Percentiles rank a stretch among this genome's conserved stretches.
These are phyloP conservation scores for Avena eriantha DNA, from an alignment of 176 grass and related monocot species.

Conservation along the genomic window DNA sequence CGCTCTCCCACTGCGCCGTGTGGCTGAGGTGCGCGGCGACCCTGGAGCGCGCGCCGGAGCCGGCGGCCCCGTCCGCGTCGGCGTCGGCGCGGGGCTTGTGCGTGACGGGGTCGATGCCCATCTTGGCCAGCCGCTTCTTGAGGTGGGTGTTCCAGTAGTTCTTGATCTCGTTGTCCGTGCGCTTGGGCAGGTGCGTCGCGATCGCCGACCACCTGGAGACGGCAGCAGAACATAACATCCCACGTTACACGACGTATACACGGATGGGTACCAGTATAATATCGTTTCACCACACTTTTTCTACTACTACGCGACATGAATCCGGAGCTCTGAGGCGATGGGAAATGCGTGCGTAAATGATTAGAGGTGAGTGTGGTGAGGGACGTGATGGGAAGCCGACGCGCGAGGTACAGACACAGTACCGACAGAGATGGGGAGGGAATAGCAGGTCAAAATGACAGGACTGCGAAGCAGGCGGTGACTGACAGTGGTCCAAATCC, in stretches of 20 bases:
- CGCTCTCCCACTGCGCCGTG: conserved; percentile 89
- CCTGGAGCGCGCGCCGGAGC: conserved; percentile 32
- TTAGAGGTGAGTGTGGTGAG: conserved; percentile 46
- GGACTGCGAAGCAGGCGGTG: not conserved
- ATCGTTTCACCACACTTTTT: not conserved
- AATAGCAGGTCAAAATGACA: conserved; percentile 49
- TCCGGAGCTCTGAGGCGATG: not conserved
- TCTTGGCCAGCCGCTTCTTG: conserved; percentile 78
- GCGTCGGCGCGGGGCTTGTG: conserved; percentile 69
- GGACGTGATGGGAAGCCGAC: conserved; percentile 3
- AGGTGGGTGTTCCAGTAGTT: conserved; percentile 94
- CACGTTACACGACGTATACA: not conserved
- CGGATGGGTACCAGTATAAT: not conserved
- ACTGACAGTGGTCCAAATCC: conserved; percentile 40
- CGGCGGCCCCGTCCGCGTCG: not conserved
- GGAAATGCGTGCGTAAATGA: conserved; percentile 18
- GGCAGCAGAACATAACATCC: not conserved
- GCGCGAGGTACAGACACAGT: not conserved
- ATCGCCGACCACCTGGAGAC: conserved; percentile 73
- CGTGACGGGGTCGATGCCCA: conserved; percentile 81
- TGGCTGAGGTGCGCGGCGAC: conserved; percentile 77
- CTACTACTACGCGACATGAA: not conserved
- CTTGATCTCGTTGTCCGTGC: conserved; percentile 91
- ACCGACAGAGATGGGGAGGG: conserved; percentile 21
- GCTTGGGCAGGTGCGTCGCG: conserved; percentile 77